phyloP scores from a whole-genome alignment of 495 filamentous ascomycete species.

The Aspergillus leporis region DNA sequence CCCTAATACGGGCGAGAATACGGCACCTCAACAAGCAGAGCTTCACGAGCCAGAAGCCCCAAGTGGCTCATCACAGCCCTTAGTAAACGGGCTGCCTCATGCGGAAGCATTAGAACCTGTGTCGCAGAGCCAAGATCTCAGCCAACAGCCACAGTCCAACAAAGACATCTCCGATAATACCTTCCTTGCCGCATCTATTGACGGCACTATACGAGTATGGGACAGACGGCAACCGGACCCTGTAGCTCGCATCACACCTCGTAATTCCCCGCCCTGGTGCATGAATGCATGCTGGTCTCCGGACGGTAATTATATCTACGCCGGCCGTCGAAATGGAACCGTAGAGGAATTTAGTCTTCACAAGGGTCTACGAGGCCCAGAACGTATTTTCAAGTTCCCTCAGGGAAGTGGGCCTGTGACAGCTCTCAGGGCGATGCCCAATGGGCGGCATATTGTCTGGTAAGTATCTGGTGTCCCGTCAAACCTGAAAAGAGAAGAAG shows the following conservation, averaged over 20 bases:
- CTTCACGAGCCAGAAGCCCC: slow-evolving; percentile 18
- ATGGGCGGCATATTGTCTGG: slow-evolving; percentile 91
- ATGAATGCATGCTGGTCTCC: slow-evolving; percentile 98
- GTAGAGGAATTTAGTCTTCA: slow-evolving; percentile 93
- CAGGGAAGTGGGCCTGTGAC: slow-evolving; percentile 86
- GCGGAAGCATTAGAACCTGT: slow-evolving; percentile 45
- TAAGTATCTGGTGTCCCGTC: slow-evolving; percentile 30
- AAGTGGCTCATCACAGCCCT: slow-evolving; percentile 25
- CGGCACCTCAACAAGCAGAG: slow-evolving; percentile 17
- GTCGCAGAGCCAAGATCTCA: slow-evolving; percentile 30
- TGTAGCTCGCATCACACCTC: slow-evolving; percentile 72
- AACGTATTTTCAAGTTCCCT: slow-evolving; percentile 87
- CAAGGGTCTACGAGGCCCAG: slow-evolving; percentile 71
- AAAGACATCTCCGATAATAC: slow-evolving; percentile 58
- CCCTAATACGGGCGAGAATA: slow-evolving; percentile 13
- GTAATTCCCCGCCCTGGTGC: slow-evolving; percentile 88
- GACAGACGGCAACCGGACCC: slow-evolving; percentile 78
- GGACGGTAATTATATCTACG: slow-evolving; percentile 94
- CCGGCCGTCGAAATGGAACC: slow-evolving; percentile 86
- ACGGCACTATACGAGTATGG: slow-evolving; percentile 89
- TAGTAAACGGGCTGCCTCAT: slow-evolving; percentile 53
- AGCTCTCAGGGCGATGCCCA: slow-evolving; percentile 85
- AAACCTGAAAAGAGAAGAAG: background rate
- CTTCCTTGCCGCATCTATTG: slow-evolving; percentile 84
- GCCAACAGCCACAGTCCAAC: slow-evolving; percentile 33